These are phyloP conservation scores for Leptomonas pyrrhocoris DNA, from an alignment of 208 protist species.

Conservation along the genomic window DNA sequence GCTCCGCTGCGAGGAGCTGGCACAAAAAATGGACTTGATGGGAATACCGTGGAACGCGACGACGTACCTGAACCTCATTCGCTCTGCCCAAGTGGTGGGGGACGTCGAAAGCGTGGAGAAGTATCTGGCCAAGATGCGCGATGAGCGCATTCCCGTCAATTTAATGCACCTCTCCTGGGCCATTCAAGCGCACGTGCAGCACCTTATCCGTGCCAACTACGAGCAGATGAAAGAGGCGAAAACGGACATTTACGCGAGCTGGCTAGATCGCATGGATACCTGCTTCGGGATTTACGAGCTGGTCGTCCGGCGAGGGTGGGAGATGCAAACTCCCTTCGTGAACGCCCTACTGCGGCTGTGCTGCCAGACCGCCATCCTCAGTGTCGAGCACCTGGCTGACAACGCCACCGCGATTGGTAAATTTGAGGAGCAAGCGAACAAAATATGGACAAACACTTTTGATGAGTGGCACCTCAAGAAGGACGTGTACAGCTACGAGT, in stretches of 20 bases:
- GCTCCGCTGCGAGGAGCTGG: slow-evolving; percentile 84
- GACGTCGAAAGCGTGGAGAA: slow-evolving; percentile 81
- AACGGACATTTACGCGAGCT: slow-evolving; percentile 45
- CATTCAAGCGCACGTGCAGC: slow-evolving; percentile 82
- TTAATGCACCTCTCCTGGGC: slow-evolving; percentile 81
- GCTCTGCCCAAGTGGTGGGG: slow-evolving; percentile 78
- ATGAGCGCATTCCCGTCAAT: slow-evolving; percentile 66
- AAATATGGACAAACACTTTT: slow-evolving; percentile 82
- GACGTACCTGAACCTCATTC: slow-evolving; percentile 88
- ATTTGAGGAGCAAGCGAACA: slow-evolving; percentile 82
- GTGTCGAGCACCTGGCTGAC: slow-evolving; percentile 75
- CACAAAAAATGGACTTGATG: slow-evolving; percentile 91
- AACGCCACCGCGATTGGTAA: slow-evolving; percentile 52
- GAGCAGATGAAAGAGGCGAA: slow-evolving; percentile 64
- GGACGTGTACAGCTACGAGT: slow-evolving; percentile 88
- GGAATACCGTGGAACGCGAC: slow-evolving; percentile 85
- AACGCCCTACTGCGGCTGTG: slow-evolving; percentile 85
- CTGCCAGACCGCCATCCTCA: slow-evolving; percentile 80
- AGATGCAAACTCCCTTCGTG: slow-evolving; percentile 76
- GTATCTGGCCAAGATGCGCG: slow-evolving; percentile 81
- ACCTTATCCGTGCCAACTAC: slow-evolving; percentile 74
- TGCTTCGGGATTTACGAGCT: slow-evolving; percentile 89
- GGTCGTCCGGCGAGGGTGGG: slow-evolving; percentile 76
- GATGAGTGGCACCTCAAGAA: slow-evolving; percentile 83
- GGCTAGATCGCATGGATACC: slow-evolving; percentile 75